Conservation (phyloP, 495 filamentous ascomycete species). For the Emericellopsis terricola region DNA sequence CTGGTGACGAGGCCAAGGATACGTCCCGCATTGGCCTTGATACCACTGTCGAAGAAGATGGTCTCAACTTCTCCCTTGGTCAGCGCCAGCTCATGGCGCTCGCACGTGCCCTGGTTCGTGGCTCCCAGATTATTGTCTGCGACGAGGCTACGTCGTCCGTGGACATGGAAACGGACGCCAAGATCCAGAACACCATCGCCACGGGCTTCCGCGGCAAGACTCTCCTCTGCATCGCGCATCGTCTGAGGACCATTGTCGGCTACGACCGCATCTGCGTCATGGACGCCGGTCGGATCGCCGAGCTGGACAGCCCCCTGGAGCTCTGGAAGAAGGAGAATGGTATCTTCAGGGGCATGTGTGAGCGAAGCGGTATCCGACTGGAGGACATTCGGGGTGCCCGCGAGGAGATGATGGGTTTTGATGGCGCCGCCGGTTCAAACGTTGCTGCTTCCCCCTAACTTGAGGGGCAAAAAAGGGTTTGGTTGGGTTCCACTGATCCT, state of each 20-base stretch:
- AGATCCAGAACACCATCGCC: conserved; percentile 84
- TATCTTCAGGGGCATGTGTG: conserved; percentile 86
- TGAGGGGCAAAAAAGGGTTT: too few relatives aligned
- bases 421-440: too few relatives aligned
- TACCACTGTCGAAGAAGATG: conserved; percentile 76
- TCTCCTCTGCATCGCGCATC: conserved; percentile 86
- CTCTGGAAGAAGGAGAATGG: conserved; percentile 45
- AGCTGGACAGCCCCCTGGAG: conserved; percentile 57
- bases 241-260: conserved; percentile 76
- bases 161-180: conserved; percentile 91
- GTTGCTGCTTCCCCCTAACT: not conserved
- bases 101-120: conserved; percentile 72
- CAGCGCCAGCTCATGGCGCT: conserved; percentile 93
- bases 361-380: conserved; percentile 61
- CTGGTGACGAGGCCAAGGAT: conserved; percentile 12
- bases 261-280: conserved; percentile 95
- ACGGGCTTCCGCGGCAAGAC: conserved; percentile 78
- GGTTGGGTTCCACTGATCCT: too few relatives aligned
- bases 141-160: conserved; percentile 89
- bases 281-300: conserved; percentile 72
- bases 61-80: conserved; percentile 88
- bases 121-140: conserved; percentile 81
- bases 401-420: conserved; percentile 7
- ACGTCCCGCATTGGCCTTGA: conserved; percentile 59
- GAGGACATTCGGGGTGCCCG: conserved; percentile 43